Evolutionary conservation across 2,329 filamentous ascomycete genomes (phyloP).

Genomic region (Hypomyces perniciosus): DNA sequence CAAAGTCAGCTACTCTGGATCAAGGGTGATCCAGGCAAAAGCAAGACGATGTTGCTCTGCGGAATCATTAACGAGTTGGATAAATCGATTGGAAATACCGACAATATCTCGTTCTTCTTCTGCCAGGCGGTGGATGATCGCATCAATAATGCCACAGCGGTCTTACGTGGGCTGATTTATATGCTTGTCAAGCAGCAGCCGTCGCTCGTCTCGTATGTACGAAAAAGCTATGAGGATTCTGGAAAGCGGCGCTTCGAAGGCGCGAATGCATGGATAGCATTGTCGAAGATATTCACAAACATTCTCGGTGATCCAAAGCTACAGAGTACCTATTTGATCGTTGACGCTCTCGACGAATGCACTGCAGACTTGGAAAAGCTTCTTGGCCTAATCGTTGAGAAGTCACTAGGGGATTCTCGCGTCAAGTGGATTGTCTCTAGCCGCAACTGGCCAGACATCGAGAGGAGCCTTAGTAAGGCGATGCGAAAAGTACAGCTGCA

Average conservation of each 20-base stretch:
- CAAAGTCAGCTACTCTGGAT: constrained; percentile 25
- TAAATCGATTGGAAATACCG: neutral
- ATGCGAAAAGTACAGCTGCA: too few species aligned
- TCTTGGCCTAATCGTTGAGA: neutral
- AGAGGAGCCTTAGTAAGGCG: constrained; percentile 15
- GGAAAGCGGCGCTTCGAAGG: constrained; percentile 34
- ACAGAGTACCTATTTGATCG: constrained; percentile 27
- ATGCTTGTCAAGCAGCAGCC: constrained; percentile 29
- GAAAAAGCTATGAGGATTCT: constrained; percentile 25
- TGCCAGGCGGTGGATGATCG: constrained; percentile 34
- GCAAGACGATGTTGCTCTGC: constrained; percentile 32
- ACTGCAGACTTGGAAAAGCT: neutral
- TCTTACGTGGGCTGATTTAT: constrained; percentile 39
- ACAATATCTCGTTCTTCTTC: constrained; percentile 30
- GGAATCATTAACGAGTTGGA: constrained; percentile 21
- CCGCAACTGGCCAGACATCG: constrained; percentile 4
- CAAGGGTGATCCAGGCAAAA: constrained; percentile 31
- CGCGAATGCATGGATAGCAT: constrained; percentile 29
- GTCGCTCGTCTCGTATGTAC: constrained; percentile 29
- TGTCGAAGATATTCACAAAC: constrained; percentile 31
- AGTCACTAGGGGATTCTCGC: neutral
- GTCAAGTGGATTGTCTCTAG: constrained; percentile 6
- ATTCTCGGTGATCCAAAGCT: constrained; percentile 35
- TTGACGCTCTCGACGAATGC: constrained; percentile 46
- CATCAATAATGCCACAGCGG: constrained; percentile 33